phyloP scores from a whole-genome alignment of 1,284 basidiomycete genomes.

The Sporisorium reilianum region DNA sequence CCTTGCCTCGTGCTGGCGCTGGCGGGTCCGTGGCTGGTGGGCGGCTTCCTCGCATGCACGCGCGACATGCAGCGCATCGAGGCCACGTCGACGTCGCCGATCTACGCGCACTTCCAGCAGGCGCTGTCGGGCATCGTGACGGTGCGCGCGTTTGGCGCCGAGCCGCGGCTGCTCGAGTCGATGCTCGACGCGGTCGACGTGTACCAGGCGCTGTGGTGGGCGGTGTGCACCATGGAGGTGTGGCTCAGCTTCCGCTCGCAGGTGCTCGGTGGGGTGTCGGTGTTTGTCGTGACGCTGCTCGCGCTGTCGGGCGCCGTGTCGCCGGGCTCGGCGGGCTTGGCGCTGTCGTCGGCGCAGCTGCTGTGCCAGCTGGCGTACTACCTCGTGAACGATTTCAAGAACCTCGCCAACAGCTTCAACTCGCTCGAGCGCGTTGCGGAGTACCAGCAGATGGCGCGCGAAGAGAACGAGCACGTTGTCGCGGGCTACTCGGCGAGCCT shows the following conservation, averaged over 20 bases:
- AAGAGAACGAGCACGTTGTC: slow-evolving; percentile 72
- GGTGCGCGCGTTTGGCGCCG: slow-evolving; percentile 63
- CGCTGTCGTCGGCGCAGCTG: slow-evolving; percentile 75
- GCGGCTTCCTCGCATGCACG: slow-evolving; percentile 58
- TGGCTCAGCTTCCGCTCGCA: slow-evolving; percentile 57
- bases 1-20: slow-evolving; percentile 46
- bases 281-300: slow-evolving; percentile 72
- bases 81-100: slow-evolving; percentile 64
- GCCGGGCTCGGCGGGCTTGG: slow-evolving; percentile 84
- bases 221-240: slow-evolving; percentile 65
- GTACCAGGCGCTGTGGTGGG: slow-evolving; percentile 62
- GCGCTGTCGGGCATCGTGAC: slow-evolving; percentile 63
- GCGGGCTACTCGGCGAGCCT: slow-evolving; percentile 8
- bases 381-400: slow-evolving; percentile 52
- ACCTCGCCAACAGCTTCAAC: slow-evolving; percentile 72
- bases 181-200: slow-evolving; percentile 54
- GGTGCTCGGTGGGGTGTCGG: slow-evolving; percentile 52
- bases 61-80: slow-evolving; percentile 67
- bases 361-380: slow-evolving; percentile 55
- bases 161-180: slow-evolving; percentile 50
- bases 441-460: slow-evolving; percentile 87
- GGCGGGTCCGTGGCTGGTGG: slow-evolving; percentile 55
- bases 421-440: slow-evolving; percentile 88
- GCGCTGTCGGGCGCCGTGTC: slow-evolving; percentile 78
- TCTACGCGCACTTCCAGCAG: slow-evolving; percentile 63